Base-by-base conservation (phyloP, 345 rosid species). In the Murraya paniculata region DNA sequence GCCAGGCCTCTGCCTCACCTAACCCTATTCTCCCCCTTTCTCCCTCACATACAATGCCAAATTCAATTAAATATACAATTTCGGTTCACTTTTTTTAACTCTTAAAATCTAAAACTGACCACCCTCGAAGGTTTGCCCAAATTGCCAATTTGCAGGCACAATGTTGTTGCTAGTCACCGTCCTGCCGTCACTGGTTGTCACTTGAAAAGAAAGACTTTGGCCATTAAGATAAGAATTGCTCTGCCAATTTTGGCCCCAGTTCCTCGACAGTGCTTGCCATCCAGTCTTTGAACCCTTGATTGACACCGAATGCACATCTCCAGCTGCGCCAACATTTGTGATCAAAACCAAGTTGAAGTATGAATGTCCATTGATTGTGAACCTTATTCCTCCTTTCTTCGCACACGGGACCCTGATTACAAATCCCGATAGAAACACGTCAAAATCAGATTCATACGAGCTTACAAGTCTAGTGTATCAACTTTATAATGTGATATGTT, bases 181-280 rank as follows among this genome's bases (percentile, higher is more conserved):
- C 39, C 83, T 82, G 2, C 99, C 98, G 66, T 95, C 98, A 53
- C 99, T 93, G 6, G 99, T 86, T 35, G 97, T 95, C 58, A 95
- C 97, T 41, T 95, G 98, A 66, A 95, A 92, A 0, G 99, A 95
- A 56, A 95, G 89, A 74, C 89, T 84, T 75, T 93, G 99, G 53
- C 90, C 98, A 55, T 95, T 90, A 45, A 95, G 82, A 81, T 88
- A 87, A 19, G 93, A 85, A 64, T 95, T 95, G 88, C 99, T 95
- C 78, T 95, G 99, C 99, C 99, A 95, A 82, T 95, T 95, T 80
- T 95, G 99, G 16, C 99, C 99, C 99, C 99, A 95, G 58, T 95
- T 95, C 72, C 99, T 87, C 14, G 99, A 95, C 99, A 95, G 87
- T 7, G 93, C 21, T 80, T 92, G 98, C 99, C 99, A 95, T 61